A percentile compares a stretch with the other conserved stretches of the same genome.
phyloP scores from a whole-genome alignment of 2,329 filamentous ascomycete genomes.

The Sporothrix variecibatus region DNA sequence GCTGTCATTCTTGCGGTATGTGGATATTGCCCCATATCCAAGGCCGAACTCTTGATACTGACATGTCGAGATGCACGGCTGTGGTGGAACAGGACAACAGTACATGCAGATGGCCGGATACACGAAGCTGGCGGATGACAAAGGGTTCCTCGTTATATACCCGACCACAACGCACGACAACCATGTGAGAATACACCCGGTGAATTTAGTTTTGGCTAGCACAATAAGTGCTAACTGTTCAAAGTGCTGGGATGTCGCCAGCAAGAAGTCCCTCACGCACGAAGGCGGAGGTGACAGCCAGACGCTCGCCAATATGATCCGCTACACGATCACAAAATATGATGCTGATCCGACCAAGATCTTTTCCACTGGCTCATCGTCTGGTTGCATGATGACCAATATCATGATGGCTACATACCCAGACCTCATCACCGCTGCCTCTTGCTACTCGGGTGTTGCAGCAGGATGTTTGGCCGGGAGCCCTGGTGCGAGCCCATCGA shows the following conservation, averaged over 20 bases:
- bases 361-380: constrained; percentile 49
- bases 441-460: constrained; percentile 37
- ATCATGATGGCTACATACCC: constrained; percentile 39
- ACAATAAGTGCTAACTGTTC: constrained; percentile 29
- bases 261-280: constrained; percentile 46
- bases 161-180: constrained; percentile 39
- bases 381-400: constrained; percentile 45
- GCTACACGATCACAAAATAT: constrained; percentile 51
- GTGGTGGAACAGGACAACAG: constrained; percentile 12
- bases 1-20: constrained; percentile 26
- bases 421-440: constrained; percentile 39
- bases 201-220: not conserved
- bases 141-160: constrained; percentile 24
- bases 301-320: constrained; percentile 55
- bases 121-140: constrained; percentile 4
- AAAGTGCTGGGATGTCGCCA: constrained; percentile 57
- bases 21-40: no score
- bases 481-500: constrained; percentile 30
- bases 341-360: constrained; percentile 48
- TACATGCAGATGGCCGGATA: constrained; percentile 14
- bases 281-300: constrained; percentile 53
- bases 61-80: not conserved
- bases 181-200: constrained; percentile 10
- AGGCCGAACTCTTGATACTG: no score
- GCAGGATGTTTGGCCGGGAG: constrained; percentile 35